Evolutionary conservation across 192 early-diverging fungal species (phyloP).

Genomic region (Coemansia pectinata): DNA sequence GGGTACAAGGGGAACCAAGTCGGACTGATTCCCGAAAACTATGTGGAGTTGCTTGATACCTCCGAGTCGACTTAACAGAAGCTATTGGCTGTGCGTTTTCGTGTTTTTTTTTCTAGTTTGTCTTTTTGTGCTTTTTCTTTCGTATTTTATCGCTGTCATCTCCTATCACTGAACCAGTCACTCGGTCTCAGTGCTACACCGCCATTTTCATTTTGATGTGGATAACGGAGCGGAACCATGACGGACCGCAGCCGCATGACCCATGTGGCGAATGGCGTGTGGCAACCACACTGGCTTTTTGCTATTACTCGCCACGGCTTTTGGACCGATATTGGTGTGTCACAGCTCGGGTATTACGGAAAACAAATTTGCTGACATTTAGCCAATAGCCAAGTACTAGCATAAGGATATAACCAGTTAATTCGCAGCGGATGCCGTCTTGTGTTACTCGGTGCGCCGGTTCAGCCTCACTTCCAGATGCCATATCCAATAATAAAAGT

Average conservation of each 20-base stretch:
- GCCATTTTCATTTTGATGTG: neutral
- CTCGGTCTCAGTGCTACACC: too few relatives aligned
- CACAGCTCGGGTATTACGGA: neutral
- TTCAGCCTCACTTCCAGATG: neutral
- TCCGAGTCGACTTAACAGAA: slow-evolving; percentile 2
- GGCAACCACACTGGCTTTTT: neutral
- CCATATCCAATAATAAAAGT: neutral
- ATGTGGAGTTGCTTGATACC: slow-evolving; percentile 59
- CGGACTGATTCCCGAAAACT: slow-evolving; percentile 77
- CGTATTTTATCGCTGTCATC: neutral
- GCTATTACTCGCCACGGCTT: too few relatives aligned
- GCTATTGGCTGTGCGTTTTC: neutral
- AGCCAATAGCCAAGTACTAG: neutral
- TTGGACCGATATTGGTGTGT: neutral
- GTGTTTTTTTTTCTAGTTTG: slow-evolving; percentile 1
- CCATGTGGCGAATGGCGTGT: neutral
- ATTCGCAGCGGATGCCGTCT: neutral
- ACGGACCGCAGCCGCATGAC: neutral
- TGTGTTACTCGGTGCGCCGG: slow-evolving; percentile 1
- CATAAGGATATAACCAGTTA: neutral
- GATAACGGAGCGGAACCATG: neutral
- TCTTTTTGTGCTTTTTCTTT: neutral
- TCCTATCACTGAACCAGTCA: too few relatives aligned
- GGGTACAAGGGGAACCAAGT: slow-evolving; percentile 65
- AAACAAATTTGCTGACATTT: neutral